These are phyloP conservation scores for Cladosporium sp. DNA, from an alignment of 2,329 filamentous ascomycete species.

Conservation along the genomic window DNA sequence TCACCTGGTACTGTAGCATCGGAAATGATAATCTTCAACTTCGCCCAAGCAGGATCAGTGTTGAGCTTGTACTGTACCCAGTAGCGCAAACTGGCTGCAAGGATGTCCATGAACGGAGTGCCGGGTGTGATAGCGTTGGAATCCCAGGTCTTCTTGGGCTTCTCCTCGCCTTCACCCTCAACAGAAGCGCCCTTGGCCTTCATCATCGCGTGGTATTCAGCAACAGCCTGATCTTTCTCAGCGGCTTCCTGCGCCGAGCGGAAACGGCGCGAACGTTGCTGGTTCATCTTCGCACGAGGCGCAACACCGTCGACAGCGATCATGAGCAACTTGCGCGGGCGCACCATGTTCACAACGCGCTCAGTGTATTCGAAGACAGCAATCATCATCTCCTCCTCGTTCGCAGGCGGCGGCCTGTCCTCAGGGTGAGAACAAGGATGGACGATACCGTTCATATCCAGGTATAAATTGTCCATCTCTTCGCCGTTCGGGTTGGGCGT, in stretches of 20 bases:
- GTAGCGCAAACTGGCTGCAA: conserved; percentile 84
- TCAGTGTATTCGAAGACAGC: conserved; percentile 99
- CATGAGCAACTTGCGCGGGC: conserved; percentile 91
- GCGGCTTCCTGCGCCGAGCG: conserved; percentile 89
- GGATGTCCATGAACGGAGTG: conserved; percentile 97
- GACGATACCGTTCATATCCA: conserved; percentile 99
- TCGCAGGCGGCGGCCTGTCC: conserved; percentile 81
- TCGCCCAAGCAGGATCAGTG: conserved; percentile 92
- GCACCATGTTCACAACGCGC: conserved; percentile 96
- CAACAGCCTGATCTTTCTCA: conserved; percentile 88
- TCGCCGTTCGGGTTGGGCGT: conserved; percentile 92
- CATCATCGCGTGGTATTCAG: conserved; percentile 79
- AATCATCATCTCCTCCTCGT: conserved; percentile 99
- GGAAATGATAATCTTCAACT: conserved; percentile 95
- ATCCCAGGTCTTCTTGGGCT: conserved; percentile 89
- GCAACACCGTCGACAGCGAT: conserved; percentile 98
- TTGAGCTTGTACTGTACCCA: conserved; percentile 98
- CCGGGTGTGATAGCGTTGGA: conserved; percentile 85
- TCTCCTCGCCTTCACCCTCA: conserved; percentile 39
- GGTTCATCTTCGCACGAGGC: conserved; percentile 98
- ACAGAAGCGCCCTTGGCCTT: conserved; percentile 57
- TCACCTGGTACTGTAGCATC: conserved; percentile 97
- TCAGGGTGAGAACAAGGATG: conserved; percentile 98
- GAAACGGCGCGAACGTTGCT: conserved; percentile 94
- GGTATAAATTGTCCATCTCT: conserved; percentile 95